Conservation (phyloP, 352 stramenopile genomes). For the Thalassiosira oceanica region DNA sequence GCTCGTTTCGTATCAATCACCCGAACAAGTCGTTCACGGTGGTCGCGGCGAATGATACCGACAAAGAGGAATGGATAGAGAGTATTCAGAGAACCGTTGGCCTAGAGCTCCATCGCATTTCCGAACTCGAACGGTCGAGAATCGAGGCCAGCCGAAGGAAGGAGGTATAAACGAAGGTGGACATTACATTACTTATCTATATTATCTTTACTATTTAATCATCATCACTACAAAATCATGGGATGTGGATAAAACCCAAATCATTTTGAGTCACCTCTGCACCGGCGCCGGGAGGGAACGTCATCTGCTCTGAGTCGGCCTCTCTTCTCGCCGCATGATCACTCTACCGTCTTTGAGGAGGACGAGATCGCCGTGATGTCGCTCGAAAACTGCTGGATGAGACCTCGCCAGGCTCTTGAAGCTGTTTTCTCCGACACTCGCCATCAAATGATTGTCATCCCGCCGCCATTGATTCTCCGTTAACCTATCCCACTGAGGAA, state of each 20-base stretch:
- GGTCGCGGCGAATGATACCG: slow-evolving; percentile 45
- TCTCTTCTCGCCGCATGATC: slow-evolving; percentile 57
- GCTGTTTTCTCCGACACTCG: slow-evolving; percentile 64
- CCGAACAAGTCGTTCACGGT: slow-evolving; percentile 84
- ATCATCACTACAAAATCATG: too few relatives aligned
- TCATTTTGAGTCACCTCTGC: too few relatives aligned
- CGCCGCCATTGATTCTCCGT: slow-evolving; percentile 39
- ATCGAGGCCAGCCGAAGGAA: slow-evolving; percentile 57
- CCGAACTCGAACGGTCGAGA: slow-evolving; percentile 53
- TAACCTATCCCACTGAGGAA: slow-evolving; percentile 23
- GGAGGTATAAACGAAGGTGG: neutral
- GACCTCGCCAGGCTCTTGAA: slow-evolving; percentile 73
- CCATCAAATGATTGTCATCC: slow-evolving; percentile 48
- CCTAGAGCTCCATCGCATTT: slow-evolving; percentile 66
- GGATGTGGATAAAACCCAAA: too few relatives aligned
- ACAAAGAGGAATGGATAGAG: slow-evolving; percentile 76
- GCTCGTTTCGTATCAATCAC: slow-evolving; percentile 82
- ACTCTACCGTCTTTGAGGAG: too few relatives aligned
- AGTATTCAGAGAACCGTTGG: slow-evolving; percentile 67
- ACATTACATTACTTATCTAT: too few relatives aligned
- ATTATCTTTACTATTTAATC: too few relatives aligned
- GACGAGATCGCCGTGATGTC: slow-evolving; percentile 69
- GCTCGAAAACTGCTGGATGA: slow-evolving; percentile 62
- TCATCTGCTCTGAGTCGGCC: slow-evolving; percentile 27
- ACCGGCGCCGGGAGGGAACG: too few relatives aligned